Percentiles rank a stretch among this genome's conserved stretches.
Evolutionary conservation across 2,329 filamentous ascomycete species (phyloP).

Genomic region (Massarina eburnea): DNA sequence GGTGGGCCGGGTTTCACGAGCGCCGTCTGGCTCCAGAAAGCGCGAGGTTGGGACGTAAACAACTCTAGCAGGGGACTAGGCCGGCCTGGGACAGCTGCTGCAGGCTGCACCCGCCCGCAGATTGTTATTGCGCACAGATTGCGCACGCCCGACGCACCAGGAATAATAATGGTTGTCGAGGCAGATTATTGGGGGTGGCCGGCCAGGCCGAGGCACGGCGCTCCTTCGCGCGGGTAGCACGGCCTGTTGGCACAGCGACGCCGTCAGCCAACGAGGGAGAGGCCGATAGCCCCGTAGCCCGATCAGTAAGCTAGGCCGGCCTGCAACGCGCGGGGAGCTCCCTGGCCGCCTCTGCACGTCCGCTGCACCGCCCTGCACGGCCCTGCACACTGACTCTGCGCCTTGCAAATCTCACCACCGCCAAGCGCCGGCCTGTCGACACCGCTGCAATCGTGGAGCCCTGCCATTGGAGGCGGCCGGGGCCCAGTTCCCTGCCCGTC

Average conservation of each 20-base stretch:
- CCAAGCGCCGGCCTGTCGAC: constrained; percentile 11
- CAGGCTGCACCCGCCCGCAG: neutral
- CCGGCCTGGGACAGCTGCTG: constrained; percentile 4
- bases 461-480: constrained; percentile 32
- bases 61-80: neutral
- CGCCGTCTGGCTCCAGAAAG: constrained; percentile 9
- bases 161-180: too few relatives aligned
- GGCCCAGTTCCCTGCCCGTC: neutral
- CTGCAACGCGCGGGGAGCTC: constrained; percentile 1
- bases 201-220: neutral
- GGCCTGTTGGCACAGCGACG: neutral
- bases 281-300: too few relatives aligned
- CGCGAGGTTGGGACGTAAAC: constrained; percentile 17
- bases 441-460: constrained; percentile 31
- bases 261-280: neutral
- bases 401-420: constrained; percentile 17
- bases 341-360: neutral
- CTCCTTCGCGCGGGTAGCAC: neutral
- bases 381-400: constrained; percentile 13
- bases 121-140: neutral
- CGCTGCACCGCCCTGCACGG: neutral
- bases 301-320: neutral
- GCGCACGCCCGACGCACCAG: neutral
- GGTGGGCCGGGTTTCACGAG: constrained; percentile 27
- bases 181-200: too few relatives aligned